Base-by-base conservation (phyloP, 768 basidiomycete species). In the Psilocybe azurescens region DNA sequence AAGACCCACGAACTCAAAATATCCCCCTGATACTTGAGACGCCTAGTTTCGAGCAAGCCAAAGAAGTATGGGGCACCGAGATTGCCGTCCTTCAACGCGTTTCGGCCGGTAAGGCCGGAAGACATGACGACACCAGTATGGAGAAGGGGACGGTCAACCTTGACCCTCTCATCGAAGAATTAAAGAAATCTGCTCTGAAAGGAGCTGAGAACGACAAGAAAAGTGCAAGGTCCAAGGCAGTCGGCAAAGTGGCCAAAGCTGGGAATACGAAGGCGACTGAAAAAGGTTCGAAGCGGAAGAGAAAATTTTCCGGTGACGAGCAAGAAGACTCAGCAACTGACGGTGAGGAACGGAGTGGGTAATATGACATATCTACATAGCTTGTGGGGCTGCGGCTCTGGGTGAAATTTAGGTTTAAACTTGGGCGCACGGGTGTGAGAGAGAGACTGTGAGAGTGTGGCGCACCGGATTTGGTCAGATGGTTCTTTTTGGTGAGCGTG, bases 21-120 rank as follows among this genome's bases (percentile, higher is more conserved):
- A 88, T 95, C 36, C 93, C 93, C 1, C 81, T 96, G 38, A 86
- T 96, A 33, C 81, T 95, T 13, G 94, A 96, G 70, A 95, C 94
- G 0, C 91, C 91, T 0, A 83, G 82, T 29, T 86, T 87, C 64
- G 93, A 91, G 59, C 76, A 80, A 16, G 83, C 82, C 24, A 65
- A 53, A 20, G 85, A 83, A 11, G 83, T 90, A 1, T 94, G 93
- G 91, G 80, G 79, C n/a, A 79, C 79, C 56, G 94, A 96, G 71
- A 89, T 94, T 39, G 78, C 80, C 10, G 78, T 89, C 11, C 76
- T 93, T 16, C 83, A 89, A 54, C 65, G 67, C 20, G 62, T 88
- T 14, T 75, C 79, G 5, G 71, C 69, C 9, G 48, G 16, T 54
- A 0, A 5, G 41, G n/a, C 11, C 5, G 41, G 14, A 44, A 14